Base-by-base conservation (phyloP, 2,329 filamentous ascomycete species). In the Penicillium sp. region DNA sequence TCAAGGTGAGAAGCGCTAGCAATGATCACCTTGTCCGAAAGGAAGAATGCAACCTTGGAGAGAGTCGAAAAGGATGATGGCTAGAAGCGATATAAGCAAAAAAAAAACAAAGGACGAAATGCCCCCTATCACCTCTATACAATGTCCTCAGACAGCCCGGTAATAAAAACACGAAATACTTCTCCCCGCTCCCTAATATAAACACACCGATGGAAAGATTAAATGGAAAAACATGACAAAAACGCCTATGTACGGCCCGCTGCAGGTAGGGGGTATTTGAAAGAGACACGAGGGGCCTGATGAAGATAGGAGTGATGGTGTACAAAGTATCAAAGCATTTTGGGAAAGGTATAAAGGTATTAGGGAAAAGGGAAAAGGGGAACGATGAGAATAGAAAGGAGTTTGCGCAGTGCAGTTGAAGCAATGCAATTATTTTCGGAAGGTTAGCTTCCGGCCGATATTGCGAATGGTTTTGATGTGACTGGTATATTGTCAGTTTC, bases 401-500 rank as follows among this genome's bases (percentile, higher is more conserved):
- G 30, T 40, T 46, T 19, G 16, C 23, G 38, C 43, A 47, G 23
- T n/a, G 29, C 35, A 38, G 14, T 32, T 39, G 26, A 43, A 42
- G 50, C 43, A 47, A 34, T 18, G 51, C 39, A 30, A 53, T 62
- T 53, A 61, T 29, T 62, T 60, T 35, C 61, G 59, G 32, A 62
- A 67, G 40, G 73, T 67, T 36, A 75, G 48, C 55, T 70, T 74
- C 34, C 72, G 72, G 29, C 72, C 70, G 30, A 75, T 43, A 47
- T 57, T 72, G 54, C 71, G 69, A 27, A 74, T 68, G 18, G 68
- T 69, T 39, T 59, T 68, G 55, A 69, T 73, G 41, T 64, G 60
- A 39, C 69, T 71, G 40, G 7, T 7, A 40, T 30, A 11, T 14
- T 13, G 51, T 65, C 47, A 60, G 52, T 40, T 40, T 26, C 8